Base-by-base conservation (phyloP, 805 yeast genomes). In the Pichia exigua region DNA sequence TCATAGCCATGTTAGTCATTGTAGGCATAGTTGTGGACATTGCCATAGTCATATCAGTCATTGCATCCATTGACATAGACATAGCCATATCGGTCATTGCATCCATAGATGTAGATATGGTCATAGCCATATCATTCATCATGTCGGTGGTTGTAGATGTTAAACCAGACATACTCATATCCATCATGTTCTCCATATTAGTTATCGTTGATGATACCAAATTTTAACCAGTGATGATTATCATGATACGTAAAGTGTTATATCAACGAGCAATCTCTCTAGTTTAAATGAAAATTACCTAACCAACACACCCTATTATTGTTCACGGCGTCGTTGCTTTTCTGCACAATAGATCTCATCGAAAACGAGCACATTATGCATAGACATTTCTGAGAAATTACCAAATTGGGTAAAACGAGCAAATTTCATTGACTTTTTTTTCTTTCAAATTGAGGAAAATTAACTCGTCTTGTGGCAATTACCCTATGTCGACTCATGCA, bases 1-100 rank as follows among this genome's bases (percentile, higher is more conserved):
- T 28, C 30, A 42, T 46, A 35, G 26, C 24, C 56, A 52, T 54
- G 9, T 38, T 48, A 9, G 4, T 24, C 26, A 24, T 24, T 24
- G 26, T 7, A 24, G 4, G 7, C 26, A 24, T 24, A 20, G 47
- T 21, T 41, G 41, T 41, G 22, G 50, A 20, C 2, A 24, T n/a
- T n/a, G n/a, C n/a, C n/a, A n/a, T n/a, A n/a, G 42, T 44, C 47
- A 48, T 49, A 28, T 28, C 38, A 48, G 45, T 54, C 5, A 44
- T 30, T 4, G 32, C 27, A 30, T 39, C n/a, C 3, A 18, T n/a
- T 13, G 50, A 39, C 22, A 35, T 39, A 21, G 27, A 38, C 43
- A 39, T 44, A 41, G 15, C 38, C 22, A 38, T 43, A 18, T 15
- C 35, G 18, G 18, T 38, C 38, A 38, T 35, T 15, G 47, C 18